These are phyloP conservation scores for Lactarius pseudohatsudake DNA, from an alignment of 768 basidiomycete genomes.

Conservation along the genomic window DNA sequence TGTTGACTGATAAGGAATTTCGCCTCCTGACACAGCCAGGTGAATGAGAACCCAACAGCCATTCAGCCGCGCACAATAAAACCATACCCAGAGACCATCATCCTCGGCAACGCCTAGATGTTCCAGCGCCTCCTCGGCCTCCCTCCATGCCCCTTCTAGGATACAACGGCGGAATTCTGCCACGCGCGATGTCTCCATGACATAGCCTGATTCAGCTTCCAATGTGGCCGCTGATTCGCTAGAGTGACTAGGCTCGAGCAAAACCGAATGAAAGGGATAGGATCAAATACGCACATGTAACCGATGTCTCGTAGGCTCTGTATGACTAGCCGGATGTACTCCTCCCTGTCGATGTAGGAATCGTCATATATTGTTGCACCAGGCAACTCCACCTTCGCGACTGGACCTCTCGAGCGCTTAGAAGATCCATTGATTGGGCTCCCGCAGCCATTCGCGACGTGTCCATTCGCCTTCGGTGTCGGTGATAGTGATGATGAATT, in stretches of 20 bases:
- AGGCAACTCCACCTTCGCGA: conserved; percentile 64
- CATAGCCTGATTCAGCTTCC: conserved; percentile 91
- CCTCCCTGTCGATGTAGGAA: conserved; percentile 79
- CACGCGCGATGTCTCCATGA: conserved; percentile 76
- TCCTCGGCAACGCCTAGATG: conserved; percentile 68
- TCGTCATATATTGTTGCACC: conserved; percentile 78
- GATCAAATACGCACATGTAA: conserved; percentile 42
- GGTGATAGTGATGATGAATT: conserved; percentile 24
- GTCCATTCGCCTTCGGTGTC: conserved; percentile 25
- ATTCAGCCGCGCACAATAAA: conserved; percentile 6
- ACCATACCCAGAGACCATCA: conserved; percentile 66
- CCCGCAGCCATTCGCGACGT: conserved; percentile 38
- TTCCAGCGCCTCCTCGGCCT: conserved; percentile 68
- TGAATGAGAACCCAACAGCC: conserved; percentile 9
- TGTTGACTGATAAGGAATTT: conserved; percentile 89
- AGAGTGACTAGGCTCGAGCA: conserved; percentile 29
- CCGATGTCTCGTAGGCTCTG: conserved; percentile 91
- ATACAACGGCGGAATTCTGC: conserved; percentile 79
- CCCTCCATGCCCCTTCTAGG: conserved; percentile 75
- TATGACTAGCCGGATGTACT: conserved; percentile 85
- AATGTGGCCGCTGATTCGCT: conserved; percentile 88
- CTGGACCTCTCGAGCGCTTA: conserved; percentile 48
- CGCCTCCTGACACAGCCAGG: conserved; percentile 55
- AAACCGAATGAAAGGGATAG: neutral
- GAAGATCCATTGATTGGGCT: conserved; percentile 41